Conservation (phyloP, 2,329 filamentous ascomycete species). For the Colletotrichum spaethianum region DNA sequence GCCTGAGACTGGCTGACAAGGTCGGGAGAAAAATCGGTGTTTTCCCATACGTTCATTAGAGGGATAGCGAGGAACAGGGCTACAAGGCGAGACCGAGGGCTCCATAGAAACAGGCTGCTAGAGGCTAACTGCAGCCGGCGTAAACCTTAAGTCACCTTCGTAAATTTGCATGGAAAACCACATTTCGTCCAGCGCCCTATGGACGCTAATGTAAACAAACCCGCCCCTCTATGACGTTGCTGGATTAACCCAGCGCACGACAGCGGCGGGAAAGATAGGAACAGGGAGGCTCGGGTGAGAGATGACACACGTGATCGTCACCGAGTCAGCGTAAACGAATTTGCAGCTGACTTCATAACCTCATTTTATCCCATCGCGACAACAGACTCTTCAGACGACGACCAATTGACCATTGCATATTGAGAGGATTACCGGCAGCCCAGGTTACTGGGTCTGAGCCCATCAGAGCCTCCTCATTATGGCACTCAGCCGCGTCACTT, state of each 20-base stretch:
- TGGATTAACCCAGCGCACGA: background rate
- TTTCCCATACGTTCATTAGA: no score
- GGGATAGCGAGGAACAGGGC: background rate
- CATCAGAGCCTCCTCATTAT: slow-evolving; percentile 33
- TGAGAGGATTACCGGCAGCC: background rate
- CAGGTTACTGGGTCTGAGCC: slow-evolving; percentile 11
- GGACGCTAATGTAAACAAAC: slow-evolving; percentile 15
- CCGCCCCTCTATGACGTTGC: slow-evolving; percentile 25
- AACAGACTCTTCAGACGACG: background rate
- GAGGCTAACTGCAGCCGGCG: slow-evolving; percentile 29
- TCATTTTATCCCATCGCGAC: background rate
- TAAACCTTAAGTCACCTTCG: slow-evolving; percentile 12
- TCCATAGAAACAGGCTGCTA: background rate
- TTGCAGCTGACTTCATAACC: background rate
- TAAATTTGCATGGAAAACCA: slow-evolving; percentile 2
- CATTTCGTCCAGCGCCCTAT: background rate
- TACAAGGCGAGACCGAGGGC: background rate
- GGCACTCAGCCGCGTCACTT: slow-evolving; percentile 48
- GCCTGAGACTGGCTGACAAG: background rate
- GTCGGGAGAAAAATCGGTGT: background rate
- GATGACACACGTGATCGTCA: slow-evolving; percentile 28
- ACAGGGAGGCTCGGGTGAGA: background rate
- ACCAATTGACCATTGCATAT: background rate
- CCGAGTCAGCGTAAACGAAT: slow-evolving; percentile 11
- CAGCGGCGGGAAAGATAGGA: slow-evolving; percentile 1